Evolutionary conservation across 2,329 filamentous ascomycete species (phyloP), one percentile per base, ranked within the genome.

Genomic region (Claviceps citrina): DNA sequence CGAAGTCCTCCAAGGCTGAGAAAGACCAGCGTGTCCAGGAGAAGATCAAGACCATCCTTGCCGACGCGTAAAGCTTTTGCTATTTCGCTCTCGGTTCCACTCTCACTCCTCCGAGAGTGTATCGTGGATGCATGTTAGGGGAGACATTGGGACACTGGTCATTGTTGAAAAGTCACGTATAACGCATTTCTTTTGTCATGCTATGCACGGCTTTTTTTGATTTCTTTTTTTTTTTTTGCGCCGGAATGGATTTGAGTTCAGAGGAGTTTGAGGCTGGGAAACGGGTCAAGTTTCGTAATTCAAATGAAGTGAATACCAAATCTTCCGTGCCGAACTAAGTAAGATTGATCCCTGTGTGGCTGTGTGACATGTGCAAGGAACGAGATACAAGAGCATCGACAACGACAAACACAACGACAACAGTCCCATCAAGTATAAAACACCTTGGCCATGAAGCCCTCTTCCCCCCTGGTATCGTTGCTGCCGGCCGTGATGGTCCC

Each of bases 11-110:
- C 65, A 81, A 79, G 73, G 86, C 74, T 41, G 70, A 96, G 83
- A 85, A 79, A 71, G 68, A 81, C 63, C 72, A 78, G 66, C 76
- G 79, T 54, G 76, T 98, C 66, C 76, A 93, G 78, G 76, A 79
- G 64, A 93, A 83, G 76, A 98, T 98, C 71, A 78, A 81, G 62
- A 73, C 81, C 68, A 73, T 94, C 58, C 74, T 73, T 56, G 67
- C 65, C 46, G 64, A 71, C 51, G 57, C 63, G 48, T 61, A 61
- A 57, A 51, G 50, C 44, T 48, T 25, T 37, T 48, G 44, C 46
- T 45, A 15, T 27, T 13, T 36, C 12, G n/a, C 13, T 36, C 10
- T 27, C 26, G 10, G n/a, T n/a, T n/a, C n/a, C n/a, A n/a, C n/a
- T n/a, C n/a, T n/a, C n/a, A n/a, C n/a, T n/a, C n/a, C n/a, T n/a